Base-by-base conservation (phyloP, 495 filamentous ascomycete genomes). In the Penicillium alfredii region DNA sequence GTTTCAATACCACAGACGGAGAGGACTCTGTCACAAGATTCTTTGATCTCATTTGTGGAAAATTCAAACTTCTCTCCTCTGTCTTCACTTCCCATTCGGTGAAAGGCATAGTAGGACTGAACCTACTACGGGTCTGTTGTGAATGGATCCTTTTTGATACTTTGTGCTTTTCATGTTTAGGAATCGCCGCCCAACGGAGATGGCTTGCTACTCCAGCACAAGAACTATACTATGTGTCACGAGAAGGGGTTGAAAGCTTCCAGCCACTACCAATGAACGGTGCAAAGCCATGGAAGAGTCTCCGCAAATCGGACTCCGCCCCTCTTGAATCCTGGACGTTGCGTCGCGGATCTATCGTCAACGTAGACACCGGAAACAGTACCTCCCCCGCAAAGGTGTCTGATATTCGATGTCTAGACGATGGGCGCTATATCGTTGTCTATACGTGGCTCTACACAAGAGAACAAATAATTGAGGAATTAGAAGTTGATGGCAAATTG, bases 361-460 rank as follows among this genome's bases (percentile, higher is more conserved):
- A 30, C 12, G 33, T 44, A 12, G 33, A 37, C 19, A 32, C 16
- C 11, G 26, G 29, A 30, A 19, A 31, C 15, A 40, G 8, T 5
- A 21, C 15, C 17, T 17, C 11, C 13, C 13, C 4, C 15, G 40
- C 40, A 6, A 44, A 44, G 26, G 29, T 38, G 2, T 44, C 40
- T 22, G 40, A 44, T 19, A 6, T 44, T 32, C 33, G 40, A 21
- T 9, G 20, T 14, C 16, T 44, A 15, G 16, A 12, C 6, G 40
- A 44, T 31, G 33, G 40, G 4, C 33, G 40, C 16, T 44, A n/a
- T 32, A 15, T 37, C 18, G 24, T 44, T 3, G 40, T 38, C 5
- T 44, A 44, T 14, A 9, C 10, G 20, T 44, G 40, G 40, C 23
- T 44, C 17, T 38, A 37, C 37, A 44, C 30, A 15, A 35, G 40